phyloP scores from a whole-genome alignment of 345 rosid species.

The Moricandia moricandioides region DNA sequence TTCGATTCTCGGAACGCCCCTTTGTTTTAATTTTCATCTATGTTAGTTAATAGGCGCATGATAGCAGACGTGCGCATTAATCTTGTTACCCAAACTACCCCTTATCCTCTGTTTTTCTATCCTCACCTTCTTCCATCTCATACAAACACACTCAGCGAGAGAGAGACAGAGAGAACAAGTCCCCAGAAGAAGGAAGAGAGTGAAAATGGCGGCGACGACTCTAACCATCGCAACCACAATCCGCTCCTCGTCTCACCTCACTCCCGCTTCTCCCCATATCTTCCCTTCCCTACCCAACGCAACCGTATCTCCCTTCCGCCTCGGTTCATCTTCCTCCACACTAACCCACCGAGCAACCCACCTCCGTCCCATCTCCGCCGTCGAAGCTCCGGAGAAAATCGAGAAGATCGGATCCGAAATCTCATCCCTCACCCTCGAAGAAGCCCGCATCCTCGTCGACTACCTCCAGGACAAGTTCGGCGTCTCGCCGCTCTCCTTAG shows the following conservation, averaged over 20 bases:
- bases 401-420: conserved; percentile 57
- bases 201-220: conserved; percentile 44
- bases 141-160: neutral
- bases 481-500: conserved; percentile 64
- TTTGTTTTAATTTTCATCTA: too few relatives aligned
- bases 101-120: conserved; percentile 26
- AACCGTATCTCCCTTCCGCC: conserved; percentile 39
- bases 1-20: conserved; percentile 80
- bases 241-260: conserved; percentile 36
- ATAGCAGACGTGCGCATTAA: neutral
- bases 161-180: neutral
- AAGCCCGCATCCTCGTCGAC: conserved; percentile 67
- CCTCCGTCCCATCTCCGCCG: conserved; percentile 58
- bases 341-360: conserved; percentile 38
- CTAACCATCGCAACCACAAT: conserved; percentile 40
- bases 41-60: neutral
- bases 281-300: conserved; percentile 15
- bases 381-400: conserved; percentile 65
- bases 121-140: conserved; percentile 8
- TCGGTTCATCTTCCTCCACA: conserved; percentile 6
- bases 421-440: conserved; percentile 62
- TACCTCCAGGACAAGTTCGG: conserved; percentile 83
- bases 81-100: conserved; percentile 7
- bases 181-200: neutral
- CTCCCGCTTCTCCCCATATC: neutral